Percentiles rank a stretch among this genome's conserved stretches.
These are phyloP conservation scores for Atalantia buxifolia DNA, from an alignment of 345 rosid species.

Conservation along the genomic window DNA sequence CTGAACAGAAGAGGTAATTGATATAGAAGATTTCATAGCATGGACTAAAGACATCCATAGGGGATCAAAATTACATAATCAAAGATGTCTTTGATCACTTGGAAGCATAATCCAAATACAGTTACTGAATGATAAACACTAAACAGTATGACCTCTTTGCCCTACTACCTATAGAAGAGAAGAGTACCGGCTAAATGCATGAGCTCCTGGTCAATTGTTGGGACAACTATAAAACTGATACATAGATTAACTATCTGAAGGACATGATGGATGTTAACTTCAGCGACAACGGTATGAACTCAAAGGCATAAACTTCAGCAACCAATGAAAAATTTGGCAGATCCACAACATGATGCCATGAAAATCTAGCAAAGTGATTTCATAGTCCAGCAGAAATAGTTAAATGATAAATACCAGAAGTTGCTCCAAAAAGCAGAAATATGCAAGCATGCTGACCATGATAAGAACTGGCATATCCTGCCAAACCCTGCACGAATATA, in stretches of 20 bases:
- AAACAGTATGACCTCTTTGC: not conserved
- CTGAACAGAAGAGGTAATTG: not conserved
- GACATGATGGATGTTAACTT: not conserved
- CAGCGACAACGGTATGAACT: not conserved
- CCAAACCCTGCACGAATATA: constrained; percentile 40
- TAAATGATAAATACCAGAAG: constrained; percentile 31
- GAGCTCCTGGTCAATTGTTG: not conserved
- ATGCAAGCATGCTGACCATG: constrained; percentile 67
- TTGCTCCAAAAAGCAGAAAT: constrained; percentile 68
- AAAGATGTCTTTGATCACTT: not conserved
- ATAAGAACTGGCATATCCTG: constrained; percentile 57
- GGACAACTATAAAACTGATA: not conserved
- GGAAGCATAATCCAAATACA: not conserved
- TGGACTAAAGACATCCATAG: not conserved
- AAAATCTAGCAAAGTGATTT: not conserved
- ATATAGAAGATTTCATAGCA: not conserved
- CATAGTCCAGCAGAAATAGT: not conserved
- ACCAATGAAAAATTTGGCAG: not conserved
- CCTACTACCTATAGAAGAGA: not conserved
- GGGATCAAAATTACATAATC: not conserved
- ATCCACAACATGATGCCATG: not conserved
- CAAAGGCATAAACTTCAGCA: not conserved
- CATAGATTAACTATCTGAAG: not conserved
- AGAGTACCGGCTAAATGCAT: not conserved
- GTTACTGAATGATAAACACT: not conserved